Evolutionary conservation across 2,329 filamentous ascomycete species (phyloP).

Genomic region (Fusarium graminum): DNA sequence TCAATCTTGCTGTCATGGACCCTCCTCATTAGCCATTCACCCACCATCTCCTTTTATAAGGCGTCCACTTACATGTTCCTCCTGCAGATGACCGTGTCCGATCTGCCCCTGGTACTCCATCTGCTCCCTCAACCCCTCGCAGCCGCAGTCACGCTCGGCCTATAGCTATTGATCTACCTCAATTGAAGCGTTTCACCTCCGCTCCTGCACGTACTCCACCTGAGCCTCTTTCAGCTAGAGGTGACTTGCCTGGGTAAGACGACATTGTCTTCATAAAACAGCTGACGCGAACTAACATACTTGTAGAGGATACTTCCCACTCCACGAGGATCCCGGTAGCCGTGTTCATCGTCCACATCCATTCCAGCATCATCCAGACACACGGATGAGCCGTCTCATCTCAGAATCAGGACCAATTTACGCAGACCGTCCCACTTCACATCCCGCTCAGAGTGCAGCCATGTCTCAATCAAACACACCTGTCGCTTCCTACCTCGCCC

Average conservation of each 20-base stretch:
- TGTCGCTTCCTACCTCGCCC: slow-evolving; percentile 65
- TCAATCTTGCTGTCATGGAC: slow-evolving; percentile 33
- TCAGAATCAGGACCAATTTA: slow-evolving; percentile 50
- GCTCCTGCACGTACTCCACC: slow-evolving; percentile 59
- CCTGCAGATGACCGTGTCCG: slow-evolving; percentile 38
- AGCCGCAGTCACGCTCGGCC: slow-evolving; percentile 57
- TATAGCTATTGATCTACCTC: slow-evolving; percentile 66
- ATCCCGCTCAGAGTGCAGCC: slow-evolving; percentile 43
- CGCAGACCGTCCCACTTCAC: slow-evolving; percentile 48
- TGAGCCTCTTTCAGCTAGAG: slow-evolving; percentile 68
- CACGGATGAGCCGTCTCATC: slow-evolving; percentile 56
- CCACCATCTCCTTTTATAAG: neutral
- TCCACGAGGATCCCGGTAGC: slow-evolving; percentile 67
- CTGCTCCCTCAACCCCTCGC: slow-evolving; percentile 43
- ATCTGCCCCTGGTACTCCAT: slow-evolving; percentile 34
- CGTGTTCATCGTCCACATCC: slow-evolving; percentile 65
- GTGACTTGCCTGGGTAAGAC: slow-evolving; percentile 69
- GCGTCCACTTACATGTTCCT: slow-evolving; percentile 27
- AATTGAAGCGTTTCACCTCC: slow-evolving; percentile 56
- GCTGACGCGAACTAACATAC: slow-evolving; percentile 12
- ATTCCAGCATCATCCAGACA: slow-evolving; percentile 59
- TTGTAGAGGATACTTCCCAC: slow-evolving; percentile 70
- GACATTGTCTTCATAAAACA: neutral
- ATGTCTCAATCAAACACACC: slow-evolving; percentile 56
- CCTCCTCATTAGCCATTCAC: slow-evolving; percentile 9